These are phyloP conservation scores for Fusarium coicis DNA, from an alignment of 2,329 filamentous ascomycete species.

Conservation along the genomic window DNA sequence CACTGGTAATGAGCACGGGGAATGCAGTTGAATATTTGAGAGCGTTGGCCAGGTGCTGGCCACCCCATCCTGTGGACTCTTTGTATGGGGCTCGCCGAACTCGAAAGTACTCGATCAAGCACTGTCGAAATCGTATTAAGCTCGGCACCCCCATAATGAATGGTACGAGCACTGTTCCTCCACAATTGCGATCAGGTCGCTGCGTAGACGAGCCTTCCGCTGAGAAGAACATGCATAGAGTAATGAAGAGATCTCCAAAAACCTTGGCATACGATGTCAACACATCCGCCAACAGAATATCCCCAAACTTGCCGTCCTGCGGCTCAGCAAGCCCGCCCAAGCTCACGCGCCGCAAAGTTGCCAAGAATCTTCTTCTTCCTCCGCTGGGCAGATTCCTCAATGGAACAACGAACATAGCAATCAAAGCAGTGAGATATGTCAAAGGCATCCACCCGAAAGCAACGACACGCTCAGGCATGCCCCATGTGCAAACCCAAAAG, in stretches of 20 bases:
- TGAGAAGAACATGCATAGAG: conserved; percentile 89
- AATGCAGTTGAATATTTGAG: conserved; percentile 95
- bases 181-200: conserved; percentile 83
- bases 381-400: conserved; percentile 73
- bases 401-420: conserved; percentile 77
- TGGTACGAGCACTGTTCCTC: conserved; percentile 82
- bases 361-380: conserved; percentile 80
- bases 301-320: conserved; percentile 92
- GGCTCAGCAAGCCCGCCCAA: conserved; percentile 88
- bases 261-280: conserved; percentile 95
- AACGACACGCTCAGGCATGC: conserved; percentile 74
- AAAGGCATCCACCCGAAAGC: conserved; percentile 89
- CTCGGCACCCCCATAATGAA: conserved; percentile 86
- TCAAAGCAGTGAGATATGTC: conserved; percentile 79
- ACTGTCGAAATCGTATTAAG: conserved; percentile 89
- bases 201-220: conserved; percentile 78
- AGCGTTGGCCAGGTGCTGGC: conserved; percentile 92
- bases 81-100: conserved; percentile 69
- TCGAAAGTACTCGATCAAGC: conserved; percentile 85
- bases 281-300: conserved; percentile 92
- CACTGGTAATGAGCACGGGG: conserved; percentile 85
- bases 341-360: conserved; percentile 79
- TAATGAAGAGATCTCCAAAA: conserved; percentile 87
- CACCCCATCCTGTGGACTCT: conserved; percentile 75
- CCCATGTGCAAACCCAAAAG: conserved; percentile 86